A percentile compares a stretch with the other conserved stretches of the same genome.
Conservation (phyloP, 2,329 filamentous ascomycete genomes). For the Phaeosphaeriaceae sp. region DNA sequence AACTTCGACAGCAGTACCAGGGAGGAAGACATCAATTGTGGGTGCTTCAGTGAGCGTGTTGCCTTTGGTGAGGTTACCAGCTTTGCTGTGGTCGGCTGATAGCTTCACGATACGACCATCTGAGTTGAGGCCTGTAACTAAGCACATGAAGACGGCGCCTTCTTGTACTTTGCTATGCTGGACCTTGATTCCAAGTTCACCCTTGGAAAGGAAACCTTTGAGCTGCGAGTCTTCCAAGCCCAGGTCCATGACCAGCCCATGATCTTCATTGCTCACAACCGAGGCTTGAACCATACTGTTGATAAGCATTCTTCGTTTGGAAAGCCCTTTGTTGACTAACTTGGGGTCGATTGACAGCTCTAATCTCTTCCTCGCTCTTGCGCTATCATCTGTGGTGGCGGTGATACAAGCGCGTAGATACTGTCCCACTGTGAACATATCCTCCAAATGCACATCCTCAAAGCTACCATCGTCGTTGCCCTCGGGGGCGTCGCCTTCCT, state of each 20-base stretch:
- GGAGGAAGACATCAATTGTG: constrained; percentile 87
- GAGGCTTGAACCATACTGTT: constrained; percentile 86
- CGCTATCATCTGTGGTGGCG: constrained; percentile 74
- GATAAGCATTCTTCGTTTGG: constrained; percentile 72
- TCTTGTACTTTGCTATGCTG: constrained; percentile 74
- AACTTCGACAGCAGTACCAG: constrained; percentile 87
- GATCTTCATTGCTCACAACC: constrained; percentile 91
- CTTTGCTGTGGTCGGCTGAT: constrained; percentile 72
- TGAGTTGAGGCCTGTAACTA: constrained; percentile 75
- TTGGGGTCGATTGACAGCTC: constrained; percentile 84
- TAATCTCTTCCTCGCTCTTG: constrained; percentile 77
- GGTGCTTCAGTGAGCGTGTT: constrained; percentile 76
- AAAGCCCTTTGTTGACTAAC: constrained; percentile 77
- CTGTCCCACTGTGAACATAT: constrained; percentile 82
- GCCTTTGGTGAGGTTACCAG: constrained; percentile 70
- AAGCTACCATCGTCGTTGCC: constrained; percentile 55
- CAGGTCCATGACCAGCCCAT: constrained; percentile 92
- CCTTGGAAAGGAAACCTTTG: constrained; percentile 84
- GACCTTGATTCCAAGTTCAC: constrained; percentile 73
- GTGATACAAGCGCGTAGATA: constrained; percentile 85
- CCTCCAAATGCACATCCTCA: constrained; percentile 72
- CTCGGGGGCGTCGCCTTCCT: constrained; percentile 64
- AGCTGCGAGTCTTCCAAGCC: constrained; percentile 72
- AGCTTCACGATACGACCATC: constrained; percentile 88
- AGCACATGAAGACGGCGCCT: constrained; percentile 83